A percentile compares a stretch with the other conserved stretches of the same genome.
These are phyloP conservation scores for Mortierella sp. DNA, from an alignment of 371 early-diverging fungal genomes.

Conservation along the genomic window DNA sequence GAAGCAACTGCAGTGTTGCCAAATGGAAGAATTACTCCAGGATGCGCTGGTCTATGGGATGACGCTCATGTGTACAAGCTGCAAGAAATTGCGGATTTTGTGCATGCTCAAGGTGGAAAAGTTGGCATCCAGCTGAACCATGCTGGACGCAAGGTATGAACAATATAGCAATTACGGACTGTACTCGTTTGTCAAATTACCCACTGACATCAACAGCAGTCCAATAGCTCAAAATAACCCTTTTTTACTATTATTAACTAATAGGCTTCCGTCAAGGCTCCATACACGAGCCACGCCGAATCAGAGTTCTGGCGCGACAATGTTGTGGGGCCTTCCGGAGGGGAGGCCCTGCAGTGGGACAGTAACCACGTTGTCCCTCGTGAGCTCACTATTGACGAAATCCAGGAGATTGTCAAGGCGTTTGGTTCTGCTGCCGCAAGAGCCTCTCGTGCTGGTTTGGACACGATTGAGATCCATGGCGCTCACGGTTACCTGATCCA, in stretches of 20 bases:
- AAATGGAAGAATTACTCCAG: no score
- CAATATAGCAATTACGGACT: no score
- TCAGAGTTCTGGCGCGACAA: slow-evolving; percentile 85
- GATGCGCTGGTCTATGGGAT: slow-evolving; percentile 63
- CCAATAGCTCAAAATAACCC: no score
- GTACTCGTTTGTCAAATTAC: no score
- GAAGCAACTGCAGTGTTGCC: no score
- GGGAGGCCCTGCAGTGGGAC: slow-evolving; percentile 38
- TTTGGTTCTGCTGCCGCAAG: no score
- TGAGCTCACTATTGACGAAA: no score
- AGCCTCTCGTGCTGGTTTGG: slow-evolving; percentile 73
- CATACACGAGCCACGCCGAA: slow-evolving; percentile 52
- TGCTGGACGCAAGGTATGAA: no score
- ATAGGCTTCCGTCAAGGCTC: slow-evolving; percentile 65
- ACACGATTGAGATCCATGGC: slow-evolving; percentile 84
- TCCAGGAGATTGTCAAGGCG: no score
- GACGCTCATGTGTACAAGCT: slow-evolving; percentile 77
- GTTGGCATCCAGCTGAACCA: no score
- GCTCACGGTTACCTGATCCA: slow-evolving; percentile 83
- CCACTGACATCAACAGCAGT: no score
- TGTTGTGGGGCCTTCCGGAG: slow-evolving; percentile 78
- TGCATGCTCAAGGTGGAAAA: no score
- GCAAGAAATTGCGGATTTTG: background rate
- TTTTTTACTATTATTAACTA: slow-evolving; percentile 23
- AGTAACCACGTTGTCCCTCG: background rate